phyloP scores from a whole-genome alignment of 2,329 filamentous ascomycete genomes.

The Torrubiella hemipterigena region DNA sequence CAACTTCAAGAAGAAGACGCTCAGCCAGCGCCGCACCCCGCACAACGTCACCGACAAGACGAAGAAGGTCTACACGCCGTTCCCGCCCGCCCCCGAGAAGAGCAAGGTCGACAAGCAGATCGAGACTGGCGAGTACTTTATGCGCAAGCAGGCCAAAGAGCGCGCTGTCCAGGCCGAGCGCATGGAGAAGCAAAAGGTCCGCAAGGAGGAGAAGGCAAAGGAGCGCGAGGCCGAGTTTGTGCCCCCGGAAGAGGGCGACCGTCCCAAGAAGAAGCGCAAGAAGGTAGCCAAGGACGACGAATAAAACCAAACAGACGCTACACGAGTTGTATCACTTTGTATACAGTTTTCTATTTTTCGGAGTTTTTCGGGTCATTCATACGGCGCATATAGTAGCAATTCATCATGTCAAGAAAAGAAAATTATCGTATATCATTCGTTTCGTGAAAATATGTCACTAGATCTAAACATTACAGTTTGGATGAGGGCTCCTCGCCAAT shows the following conservation, averaged over 20 bases:
- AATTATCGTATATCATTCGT: no score
- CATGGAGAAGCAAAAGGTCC: constrained; percentile 72
- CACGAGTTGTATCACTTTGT: no score
- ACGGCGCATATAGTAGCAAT: no score
- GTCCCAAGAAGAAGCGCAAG: constrained; percentile 53
- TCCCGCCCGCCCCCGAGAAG: constrained; percentile 94
- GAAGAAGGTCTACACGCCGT: constrained; percentile 93
- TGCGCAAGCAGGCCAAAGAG: constrained; percentile 87
- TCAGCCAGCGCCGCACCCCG: constrained; percentile 73
- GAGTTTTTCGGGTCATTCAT: no score
- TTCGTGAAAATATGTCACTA: not conserved
- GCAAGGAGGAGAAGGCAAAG: constrained; percentile 79
- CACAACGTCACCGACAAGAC: constrained; percentile 82
- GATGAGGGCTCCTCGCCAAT: constrained; percentile 31
- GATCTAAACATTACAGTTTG: constrained; percentile 23
- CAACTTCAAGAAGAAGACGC: constrained; percentile 89
- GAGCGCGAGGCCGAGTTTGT: constrained; percentile 79
- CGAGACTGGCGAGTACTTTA: constrained; percentile 93
- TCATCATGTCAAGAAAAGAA: no score
- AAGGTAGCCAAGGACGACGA: constrained; percentile 26
- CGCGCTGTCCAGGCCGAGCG: constrained; percentile 67
- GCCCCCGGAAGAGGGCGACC: constrained; percentile 65
- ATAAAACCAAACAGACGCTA: no score
- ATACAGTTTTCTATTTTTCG: no score
- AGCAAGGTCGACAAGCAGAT: constrained; percentile 98